Evolutionary conservation across 2,329 filamentous ascomycete genomes (phyloP), one percentile per base, ranked within the genome.

Genomic region (Pyrenophora graminea): DNA sequence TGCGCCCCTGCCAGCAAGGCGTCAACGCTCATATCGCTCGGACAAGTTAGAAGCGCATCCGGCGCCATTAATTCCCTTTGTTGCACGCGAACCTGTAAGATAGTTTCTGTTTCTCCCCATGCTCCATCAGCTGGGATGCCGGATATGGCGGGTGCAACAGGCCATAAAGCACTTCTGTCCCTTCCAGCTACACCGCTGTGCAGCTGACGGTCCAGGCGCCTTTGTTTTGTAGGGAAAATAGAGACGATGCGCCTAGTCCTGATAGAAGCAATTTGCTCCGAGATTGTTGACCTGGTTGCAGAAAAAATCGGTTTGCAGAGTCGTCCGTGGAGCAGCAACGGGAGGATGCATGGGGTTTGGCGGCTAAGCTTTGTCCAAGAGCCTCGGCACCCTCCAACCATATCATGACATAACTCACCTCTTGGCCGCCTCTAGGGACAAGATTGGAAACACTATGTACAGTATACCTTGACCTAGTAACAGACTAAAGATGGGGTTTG

Each of bases 361-460:
- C 48, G 48, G 53, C 56, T 62, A 67, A 67, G 64, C 64, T 66
- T 67, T 61, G 56, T 59, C 58, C 59, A 67, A 63, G 61, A 62
- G 44, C 50, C 63, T 66, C 50, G 64, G 62, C 63, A 56, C 49
- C 56, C 62, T 61, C 57, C 57, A 56, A 56, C 55, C 46, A 45
- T 49, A 54, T 53, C 53, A 58, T 61, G 57, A 57, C 60, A 58
- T 55, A 59, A 59, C 55, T 44, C 48, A 39, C 23, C 21, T 21
- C 10, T 30, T 17, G 15, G 17, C 9, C 25, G 21, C 38, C 48
- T 43, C 18, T 32, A 15, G 31, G 25, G 15, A 37, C 21, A 41
- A 37, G 17, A 12, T 12, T 30, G 12, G 27, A 4, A 10, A 30
- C 27, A 10, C 9, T 30, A 4, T 13, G 12, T 8, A 23, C 4